Base-by-base conservation (phyloP, 345 rosid species). In the Hibiscus syriacus region DNA sequence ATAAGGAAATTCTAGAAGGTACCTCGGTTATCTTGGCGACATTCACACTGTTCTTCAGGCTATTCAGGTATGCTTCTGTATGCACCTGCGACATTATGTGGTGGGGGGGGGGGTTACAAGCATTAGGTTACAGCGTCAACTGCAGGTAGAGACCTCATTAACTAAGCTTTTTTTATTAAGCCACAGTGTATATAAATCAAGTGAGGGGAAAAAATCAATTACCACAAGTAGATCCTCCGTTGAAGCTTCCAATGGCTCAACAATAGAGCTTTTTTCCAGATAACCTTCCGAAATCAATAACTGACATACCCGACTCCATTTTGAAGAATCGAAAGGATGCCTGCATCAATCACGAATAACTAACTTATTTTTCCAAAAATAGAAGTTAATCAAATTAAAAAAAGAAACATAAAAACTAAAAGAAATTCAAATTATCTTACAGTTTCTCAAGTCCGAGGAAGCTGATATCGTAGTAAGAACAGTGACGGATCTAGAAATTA, bases 291-390 rank as follows among this genome's bases (percentile, higher is more conserved):
- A 60, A 39, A 67, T 56, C 30, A 93, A 88, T 64, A 85, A 89
- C 29, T 48, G 81, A 76, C 96, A 86, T 67, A 93, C 80, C 32
- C 96, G 80, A 46, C 97, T 90, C 98, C 97, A 93, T 71, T 93
- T 93, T 14, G 86, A 78, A 55, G 98, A 93, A 83, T 93, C 98
- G 74, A 90, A 93, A 12, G 97, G 96, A 58, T 93, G 96, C 86
- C 98, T 87, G 63, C 79, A 77, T 72, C 38, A 66, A 61, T 75
- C 45, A 23, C 12, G 14, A 39, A 43, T 56, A 29, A 67, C 29
- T 3, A 58, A 45, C 74, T 55, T 26, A n/a, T 17, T 41, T 19
- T 26, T 36, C 27, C 3, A 25, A 29, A 22, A 58, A 14, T 9
- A 22, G n/a, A n/a, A n/a, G 29, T 3, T 49, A 49, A 27, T 22